phyloP scores from a whole-genome alignment of 345 rosid species.

The Brassica juncea region DNA sequence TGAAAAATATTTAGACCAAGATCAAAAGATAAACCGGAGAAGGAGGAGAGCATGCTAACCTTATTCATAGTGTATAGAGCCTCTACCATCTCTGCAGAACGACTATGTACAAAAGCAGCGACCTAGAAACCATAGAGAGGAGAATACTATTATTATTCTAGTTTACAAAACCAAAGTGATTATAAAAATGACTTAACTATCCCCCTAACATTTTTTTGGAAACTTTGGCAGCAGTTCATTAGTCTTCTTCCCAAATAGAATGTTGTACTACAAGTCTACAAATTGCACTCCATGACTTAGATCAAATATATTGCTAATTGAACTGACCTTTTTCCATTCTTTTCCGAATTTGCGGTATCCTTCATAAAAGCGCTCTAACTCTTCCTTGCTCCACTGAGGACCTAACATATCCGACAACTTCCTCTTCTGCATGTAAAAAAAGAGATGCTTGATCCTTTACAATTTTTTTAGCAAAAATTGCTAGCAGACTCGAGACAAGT shows the following conservation, averaged over 20 bases:
- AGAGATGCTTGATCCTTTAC: conserved; percentile 27
- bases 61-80: conserved; percentile 76
- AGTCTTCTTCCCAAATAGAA: conserved; percentile 6
- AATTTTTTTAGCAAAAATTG: neutral
- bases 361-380: conserved; percentile 71
- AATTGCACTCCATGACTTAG: neutral
- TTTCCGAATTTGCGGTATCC: conserved; percentile 76
- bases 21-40: conserved; percentile 8
- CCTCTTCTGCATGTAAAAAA: conserved; percentile 57
- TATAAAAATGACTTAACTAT: conserved; percentile 20
- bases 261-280: conserved; percentile 5
- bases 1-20: neutral
- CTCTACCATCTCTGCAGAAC: conserved; percentile 76
- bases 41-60: conserved; percentile 44
- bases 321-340: conserved; percentile 80
- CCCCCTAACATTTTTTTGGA: neutral
- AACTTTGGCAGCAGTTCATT: conserved; percentile 7
- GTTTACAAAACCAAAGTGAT: conserved; percentile 19
- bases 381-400: conserved; percentile 83
- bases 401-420: conserved; percentile 81
- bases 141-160: neutral
- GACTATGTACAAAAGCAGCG: conserved; percentile 53
- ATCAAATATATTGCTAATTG: neutral
- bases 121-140: conserved; percentile 51
- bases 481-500: conserved; percentile 19